Percentiles rank a stretch among this genome's conserved stretches.
Evolutionary conservation across 2,329 filamentous ascomycete species (phyloP).

Genomic region (Clarireedia sp.): DNA sequence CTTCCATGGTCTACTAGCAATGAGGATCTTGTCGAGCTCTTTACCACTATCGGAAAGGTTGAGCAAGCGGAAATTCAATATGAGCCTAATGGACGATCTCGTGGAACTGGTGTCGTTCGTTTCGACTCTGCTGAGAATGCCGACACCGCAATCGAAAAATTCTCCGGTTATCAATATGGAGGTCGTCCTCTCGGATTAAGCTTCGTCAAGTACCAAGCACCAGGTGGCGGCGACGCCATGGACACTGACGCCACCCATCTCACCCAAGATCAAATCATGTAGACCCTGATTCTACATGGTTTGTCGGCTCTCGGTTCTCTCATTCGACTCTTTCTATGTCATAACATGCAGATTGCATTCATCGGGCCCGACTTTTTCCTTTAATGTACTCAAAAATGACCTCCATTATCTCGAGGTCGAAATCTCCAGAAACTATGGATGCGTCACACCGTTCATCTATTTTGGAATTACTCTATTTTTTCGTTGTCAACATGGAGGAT

Average conservation of each 20-base stretch:
- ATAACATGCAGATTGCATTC: constrained; percentile 5
- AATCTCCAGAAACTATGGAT: not conserved
- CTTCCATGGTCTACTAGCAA: constrained; percentile 99
- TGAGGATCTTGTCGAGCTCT: constrained; percentile 91
- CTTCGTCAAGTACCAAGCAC: constrained; percentile 86
- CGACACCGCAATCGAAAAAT: constrained; percentile 91
- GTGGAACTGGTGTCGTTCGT: constrained; percentile 91
- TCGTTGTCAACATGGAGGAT: constrained; percentile 3
- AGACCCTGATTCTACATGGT: constrained; percentile 18
- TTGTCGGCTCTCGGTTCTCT: not conserved
- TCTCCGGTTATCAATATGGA: constrained; percentile 95
- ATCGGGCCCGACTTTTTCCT: constrained; percentile 5
- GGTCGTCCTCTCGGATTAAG: constrained; percentile 87
- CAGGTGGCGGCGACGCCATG: constrained; percentile 57
- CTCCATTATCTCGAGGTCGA: not conserved
- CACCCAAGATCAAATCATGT: constrained; percentile 99
- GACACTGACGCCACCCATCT: constrained; percentile 71
- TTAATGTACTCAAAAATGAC: constrained; percentile 4
- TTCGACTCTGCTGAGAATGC: constrained; percentile 79
- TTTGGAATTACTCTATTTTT: not conserved
- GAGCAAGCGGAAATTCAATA: constrained; percentile 99
- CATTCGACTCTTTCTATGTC: not conserved
- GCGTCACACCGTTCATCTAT: not conserved
- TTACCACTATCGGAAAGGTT: constrained; percentile 96
- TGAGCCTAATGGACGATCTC: constrained; percentile 89